A percentile compares a stretch with the other conserved stretches of the same genome.
Evolutionary conservation across 2,329 filamentous ascomycete genomes (phyloP).

Genomic region (Aureobasidium sp.): DNA sequence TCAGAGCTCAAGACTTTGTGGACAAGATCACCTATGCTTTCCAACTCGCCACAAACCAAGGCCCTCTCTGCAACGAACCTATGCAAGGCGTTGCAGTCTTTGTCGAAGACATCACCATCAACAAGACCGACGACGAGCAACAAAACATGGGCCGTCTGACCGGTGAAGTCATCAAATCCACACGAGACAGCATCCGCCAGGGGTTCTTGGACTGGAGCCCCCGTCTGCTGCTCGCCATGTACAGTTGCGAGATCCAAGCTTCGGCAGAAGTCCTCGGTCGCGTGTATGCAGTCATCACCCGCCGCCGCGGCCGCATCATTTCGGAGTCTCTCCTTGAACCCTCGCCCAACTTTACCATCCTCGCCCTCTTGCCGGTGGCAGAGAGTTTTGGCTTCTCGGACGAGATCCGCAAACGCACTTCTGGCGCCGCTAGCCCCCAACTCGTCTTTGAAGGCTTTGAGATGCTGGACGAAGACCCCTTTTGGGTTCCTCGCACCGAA

Average conservation of each 20-base stretch:
- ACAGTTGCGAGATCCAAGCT: slow-evolving; percentile 94
- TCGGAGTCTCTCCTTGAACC: slow-evolving; percentile 90
- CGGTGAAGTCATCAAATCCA: slow-evolving; percentile 85
- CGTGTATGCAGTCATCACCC: slow-evolving; percentile 96
- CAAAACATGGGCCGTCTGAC: slow-evolving; percentile 72
- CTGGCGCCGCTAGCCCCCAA: slow-evolving; percentile 84
- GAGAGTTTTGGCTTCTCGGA: slow-evolving; percentile 95
- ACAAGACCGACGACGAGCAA: slow-evolving; percentile 43
- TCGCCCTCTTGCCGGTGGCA: slow-evolving; percentile 78
- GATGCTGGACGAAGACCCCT: slow-evolving; percentile 88
- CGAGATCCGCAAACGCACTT: slow-evolving; percentile 91
- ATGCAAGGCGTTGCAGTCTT: slow-evolving; percentile 90
- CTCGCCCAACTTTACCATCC: slow-evolving; percentile 92
- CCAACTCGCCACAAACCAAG: slow-evolving; percentile 82
- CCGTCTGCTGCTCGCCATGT: slow-evolving; percentile 94
- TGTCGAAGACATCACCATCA: slow-evolving; percentile 68
- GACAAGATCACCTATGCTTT: slow-evolving; percentile 93
- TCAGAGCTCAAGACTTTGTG: slow-evolving; percentile 53
- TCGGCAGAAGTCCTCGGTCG: slow-evolving; percentile 88
- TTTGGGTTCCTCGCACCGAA: slow-evolving; percentile 95
- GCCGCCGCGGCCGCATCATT: slow-evolving; percentile 80
- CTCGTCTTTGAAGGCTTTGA: slow-evolving; percentile 91
- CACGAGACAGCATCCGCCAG: slow-evolving; percentile 73
- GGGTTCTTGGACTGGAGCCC: slow-evolving; percentile 95
- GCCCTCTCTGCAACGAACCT: slow-evolving; percentile 86